phyloP scores from a whole-genome alignment of 768 basidiomycete genomes.

The Trametes elegans region DNA sequence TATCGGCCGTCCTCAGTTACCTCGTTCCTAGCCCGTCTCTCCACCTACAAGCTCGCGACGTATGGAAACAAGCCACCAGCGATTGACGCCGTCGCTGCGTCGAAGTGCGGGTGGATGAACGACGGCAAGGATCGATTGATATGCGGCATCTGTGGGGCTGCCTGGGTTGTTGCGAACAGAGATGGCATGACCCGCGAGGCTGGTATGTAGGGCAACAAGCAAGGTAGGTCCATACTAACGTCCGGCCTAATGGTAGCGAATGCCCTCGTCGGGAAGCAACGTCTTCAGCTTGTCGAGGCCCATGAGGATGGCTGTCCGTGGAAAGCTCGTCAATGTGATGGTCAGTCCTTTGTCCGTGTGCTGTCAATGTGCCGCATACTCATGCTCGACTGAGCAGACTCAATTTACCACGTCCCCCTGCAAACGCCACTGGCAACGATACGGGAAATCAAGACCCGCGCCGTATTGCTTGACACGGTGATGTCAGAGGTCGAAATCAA shows the following conservation, averaged over 20 bases:
- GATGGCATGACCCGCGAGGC: slow-evolving; percentile 76
- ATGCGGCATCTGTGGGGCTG: slow-evolving; percentile 67
- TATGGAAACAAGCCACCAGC: slow-evolving; percentile 74
- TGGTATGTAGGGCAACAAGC: slow-evolving; percentile 47
- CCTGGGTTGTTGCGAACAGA: slow-evolving; percentile 71
- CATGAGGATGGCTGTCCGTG: slow-evolving; percentile 87
- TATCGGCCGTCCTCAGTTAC: slow-evolving; percentile 77
- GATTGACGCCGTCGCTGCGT: slow-evolving; percentile 77
- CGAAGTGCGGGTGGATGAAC: slow-evolving; percentile 82
- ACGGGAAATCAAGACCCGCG: slow-evolving; percentile 55
- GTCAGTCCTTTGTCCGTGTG: slow-evolving; percentile 40
- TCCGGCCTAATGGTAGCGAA: slow-evolving; percentile 44
- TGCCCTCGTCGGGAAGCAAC: slow-evolving; percentile 73
- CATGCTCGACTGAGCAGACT: slow-evolving; percentile 39
- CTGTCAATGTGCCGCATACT: slow-evolving; percentile 2
- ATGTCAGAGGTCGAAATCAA: slow-evolving; percentile 56
- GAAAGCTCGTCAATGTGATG: slow-evolving; percentile 77
- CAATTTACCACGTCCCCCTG: slow-evolving; percentile 74
- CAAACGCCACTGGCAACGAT: slow-evolving; percentile 63
- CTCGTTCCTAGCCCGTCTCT: slow-evolving; percentile 70
- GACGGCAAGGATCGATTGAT: slow-evolving; percentile 78
- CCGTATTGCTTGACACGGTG: slow-evolving; percentile 49
- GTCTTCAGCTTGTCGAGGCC: slow-evolving; percentile 55
- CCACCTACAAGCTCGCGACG: slow-evolving; percentile 76
- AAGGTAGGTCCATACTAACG: slow-evolving; percentile 33